These are phyloP conservation scores for Globisporangium solare DNA, from an alignment of 352 stramenopile species.

Conservation along the genomic window DNA sequence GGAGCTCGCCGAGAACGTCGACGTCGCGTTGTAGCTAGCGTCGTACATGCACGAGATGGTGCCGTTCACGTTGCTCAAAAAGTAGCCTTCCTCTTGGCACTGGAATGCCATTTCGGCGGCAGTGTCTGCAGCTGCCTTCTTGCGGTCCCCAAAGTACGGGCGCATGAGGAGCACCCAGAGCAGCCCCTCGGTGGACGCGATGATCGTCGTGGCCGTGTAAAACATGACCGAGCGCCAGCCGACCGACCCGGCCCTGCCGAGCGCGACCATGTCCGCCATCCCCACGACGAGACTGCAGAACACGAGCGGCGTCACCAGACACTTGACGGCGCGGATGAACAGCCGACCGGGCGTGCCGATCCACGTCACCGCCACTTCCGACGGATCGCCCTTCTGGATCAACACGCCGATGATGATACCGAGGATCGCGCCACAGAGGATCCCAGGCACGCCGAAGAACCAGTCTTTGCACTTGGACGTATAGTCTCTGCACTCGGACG, in stretches of 20 bases:
- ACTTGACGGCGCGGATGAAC: slow-evolving; percentile 8
- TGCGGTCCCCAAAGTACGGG: slow-evolving; percentile 20
- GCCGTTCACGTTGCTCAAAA: slow-evolving; percentile 12
- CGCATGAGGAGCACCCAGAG: slow-evolving; percentile 30
- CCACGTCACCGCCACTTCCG: too few relatives aligned
- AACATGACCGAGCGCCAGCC: slow-evolving; percentile 21
- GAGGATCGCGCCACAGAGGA: too few relatives aligned
- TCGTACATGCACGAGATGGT: slow-evolving; percentile 12
- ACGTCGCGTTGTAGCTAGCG: slow-evolving; percentile 17
- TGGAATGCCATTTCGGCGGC: slow-evolving; percentile 10
- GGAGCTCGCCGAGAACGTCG: slow-evolving; percentile 8
- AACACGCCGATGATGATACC: too few relatives aligned
- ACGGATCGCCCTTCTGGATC: too few relatives aligned
- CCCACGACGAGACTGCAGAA: slow-evolving; percentile 41
- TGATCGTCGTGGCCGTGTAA: slow-evolving; percentile 20
- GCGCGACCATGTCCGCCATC: slow-evolving; percentile 31
- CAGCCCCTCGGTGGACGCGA: background rate
- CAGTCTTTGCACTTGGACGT: slow-evolving; percentile 5
- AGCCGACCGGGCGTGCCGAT: too few relatives aligned
- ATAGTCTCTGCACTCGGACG: slow-evolving; percentile 3
- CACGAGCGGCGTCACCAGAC: slow-evolving; percentile 35
- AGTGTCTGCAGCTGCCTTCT: background rate
- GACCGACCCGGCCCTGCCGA: slow-evolving; percentile 26
- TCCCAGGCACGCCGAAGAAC: slow-evolving; percentile 17
- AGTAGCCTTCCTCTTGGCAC: slow-evolving; percentile 16